phyloP scores from a whole-genome alignment of 225 moss, liverwort and hornwort species.

The Asterella californica region DNA sequence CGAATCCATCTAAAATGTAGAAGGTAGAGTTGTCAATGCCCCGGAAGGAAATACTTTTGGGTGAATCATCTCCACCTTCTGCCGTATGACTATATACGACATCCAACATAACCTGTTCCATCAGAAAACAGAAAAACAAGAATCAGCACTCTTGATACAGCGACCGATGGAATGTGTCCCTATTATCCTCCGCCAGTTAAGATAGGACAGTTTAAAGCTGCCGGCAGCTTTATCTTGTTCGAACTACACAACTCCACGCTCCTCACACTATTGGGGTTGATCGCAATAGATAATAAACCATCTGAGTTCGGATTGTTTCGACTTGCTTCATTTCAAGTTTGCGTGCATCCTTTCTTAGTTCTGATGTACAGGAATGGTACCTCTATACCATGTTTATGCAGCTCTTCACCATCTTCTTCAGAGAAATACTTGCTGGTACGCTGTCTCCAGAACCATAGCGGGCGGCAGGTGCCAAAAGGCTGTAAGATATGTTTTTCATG shows the following conservation, averaged over 20 bases:
- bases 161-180: background rate
- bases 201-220: background rate
- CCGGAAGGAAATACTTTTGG: slow-evolving; percentile 72
- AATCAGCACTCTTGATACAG: background rate
- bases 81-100: slow-evolving; percentile 84
- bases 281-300: background rate
- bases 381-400: slow-evolving; percentile 82
- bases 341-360: background rate
- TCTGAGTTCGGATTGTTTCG: background rate
- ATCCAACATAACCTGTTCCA: slow-evolving; percentile 73
- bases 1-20: slow-evolving; percentile 79
- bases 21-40: slow-evolving; percentile 90
- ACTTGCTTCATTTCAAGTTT: background rate
- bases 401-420: slow-evolving; percentile 83
- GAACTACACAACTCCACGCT: background rate
- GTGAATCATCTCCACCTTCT: slow-evolving; percentile 82
- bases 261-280: background rate
- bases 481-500: no score
- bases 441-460: slow-evolving; percentile 62
- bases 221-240: background rate
- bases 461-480: slow-evolving; percentile 60
- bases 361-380: slow-evolving; percentile 34
- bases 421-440: slow-evolving; percentile 57
- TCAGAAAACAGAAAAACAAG: background rate
- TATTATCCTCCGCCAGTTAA: background rate